phyloP scores from a whole-genome alignment of 176 grass and related monocot genomes.

The Triticum dicoccoides region DNA sequence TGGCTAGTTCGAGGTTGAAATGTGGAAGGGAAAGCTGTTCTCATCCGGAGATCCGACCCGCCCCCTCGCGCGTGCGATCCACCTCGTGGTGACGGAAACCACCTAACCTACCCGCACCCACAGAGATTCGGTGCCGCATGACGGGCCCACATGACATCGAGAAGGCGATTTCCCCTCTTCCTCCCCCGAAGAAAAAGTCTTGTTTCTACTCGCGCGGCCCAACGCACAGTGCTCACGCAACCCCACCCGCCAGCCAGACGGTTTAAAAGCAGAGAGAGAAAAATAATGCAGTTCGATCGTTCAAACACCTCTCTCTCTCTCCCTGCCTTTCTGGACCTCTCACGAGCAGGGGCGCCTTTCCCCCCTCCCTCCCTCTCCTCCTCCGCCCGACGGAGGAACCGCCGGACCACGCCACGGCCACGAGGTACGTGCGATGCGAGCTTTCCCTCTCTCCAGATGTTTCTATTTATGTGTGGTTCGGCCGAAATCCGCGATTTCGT shows the following conservation, averaged over 20 bases:
- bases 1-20: no score
- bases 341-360: conserved; percentile 2
- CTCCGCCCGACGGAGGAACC: neutral
- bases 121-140: neutral
- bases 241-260: neutral
- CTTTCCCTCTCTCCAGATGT: neutral
- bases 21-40: no score
- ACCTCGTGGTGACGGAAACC: neutral
- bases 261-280: neutral
- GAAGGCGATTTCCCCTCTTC: neutral
- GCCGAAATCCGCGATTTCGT: neutral
- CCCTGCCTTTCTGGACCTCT: neutral
- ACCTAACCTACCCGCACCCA: neutral
- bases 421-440: neutral
- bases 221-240: neutral
- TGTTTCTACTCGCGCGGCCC: neutral
- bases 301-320: neutral
- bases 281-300: neutral
- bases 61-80: no score
- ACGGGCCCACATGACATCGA: neutral
- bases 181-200: neutral
- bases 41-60: no score
- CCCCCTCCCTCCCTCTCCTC: neutral
- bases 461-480: neutral
- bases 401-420: neutral